Percentiles rank a stretch among this genome's conserved stretches.
phyloP scores from a whole-genome alignment of 371 early-diverging fungal species.

The Mortierella sp. region DNA sequence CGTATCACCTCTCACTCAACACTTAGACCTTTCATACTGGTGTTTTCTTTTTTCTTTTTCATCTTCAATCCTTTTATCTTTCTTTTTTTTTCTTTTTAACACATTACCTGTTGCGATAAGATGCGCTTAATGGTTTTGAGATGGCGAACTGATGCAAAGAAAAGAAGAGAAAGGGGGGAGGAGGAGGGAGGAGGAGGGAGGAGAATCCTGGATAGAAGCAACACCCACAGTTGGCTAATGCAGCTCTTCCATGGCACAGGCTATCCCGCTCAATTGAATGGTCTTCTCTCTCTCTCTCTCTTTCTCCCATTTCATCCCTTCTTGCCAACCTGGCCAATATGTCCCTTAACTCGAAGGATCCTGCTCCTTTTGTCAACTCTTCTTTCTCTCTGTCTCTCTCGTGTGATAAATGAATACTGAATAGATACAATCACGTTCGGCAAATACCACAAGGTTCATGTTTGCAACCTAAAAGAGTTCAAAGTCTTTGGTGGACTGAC shows the following conservation, averaged over 20 bases:
- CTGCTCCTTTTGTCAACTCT: not conserved
- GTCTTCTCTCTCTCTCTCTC: not conserved
- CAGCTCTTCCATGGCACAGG: no score
- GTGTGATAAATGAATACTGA: not conserved
- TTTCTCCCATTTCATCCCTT: not conserved
- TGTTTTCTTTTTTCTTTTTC: not conserved
- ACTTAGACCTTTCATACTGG: not conserved
- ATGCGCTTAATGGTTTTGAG: no score
- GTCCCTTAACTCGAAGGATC: slow-evolving; percentile 6
- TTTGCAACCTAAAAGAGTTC: slow-evolving; percentile 97
- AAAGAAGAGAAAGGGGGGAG: no score
- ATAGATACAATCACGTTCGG: slow-evolving; percentile 92
- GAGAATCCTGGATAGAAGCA: no score
- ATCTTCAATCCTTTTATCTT: not conserved
- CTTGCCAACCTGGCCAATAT: not conserved
- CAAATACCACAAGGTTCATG: slow-evolving; percentile 95
- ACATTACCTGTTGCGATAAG: no score
- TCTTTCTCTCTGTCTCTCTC: no score
- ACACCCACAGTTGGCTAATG: no score
- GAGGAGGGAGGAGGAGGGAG: no score
- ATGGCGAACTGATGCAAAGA: no score
- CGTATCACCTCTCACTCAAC: slow-evolving; percentile 56
- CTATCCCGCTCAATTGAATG: no score
- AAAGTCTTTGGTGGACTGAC: slow-evolving; percentile 90
- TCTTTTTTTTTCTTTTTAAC: not conserved